Evolutionary conservation across 2,329 filamentous ascomycete genomes (phyloP), one percentile per base, ranked within the genome.

Genomic region (Cercospora citrullina): DNA sequence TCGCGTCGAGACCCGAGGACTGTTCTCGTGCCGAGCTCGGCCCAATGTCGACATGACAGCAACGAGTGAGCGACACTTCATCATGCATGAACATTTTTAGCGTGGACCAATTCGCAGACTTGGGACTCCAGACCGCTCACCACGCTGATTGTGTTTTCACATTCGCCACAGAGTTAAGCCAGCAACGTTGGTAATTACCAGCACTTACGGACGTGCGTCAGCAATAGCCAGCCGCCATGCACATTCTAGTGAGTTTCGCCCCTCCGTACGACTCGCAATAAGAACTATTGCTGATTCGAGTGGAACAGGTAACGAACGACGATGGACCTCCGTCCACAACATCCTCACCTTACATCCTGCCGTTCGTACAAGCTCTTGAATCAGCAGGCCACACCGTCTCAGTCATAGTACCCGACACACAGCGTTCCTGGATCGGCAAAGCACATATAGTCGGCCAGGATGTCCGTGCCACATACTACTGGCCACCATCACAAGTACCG

Each of bases 381-480:
- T 80, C 84, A 66, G 88, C 90, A 33, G 93, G 93, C 7, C 94
- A 97, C 80, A 85, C 83, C n/a, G 92, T 98, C 69, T 96, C 93
- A 7, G 94, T 99, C 60, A 91, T 95, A 71, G 87, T 99, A 14
- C 95, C 95, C 1, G 88, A 97, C 79, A 90, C 90, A 6, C 95
- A 99, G 81, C 89, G 94, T 70, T 97, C 93, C 66, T 99, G 95
- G 95, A 98, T 99, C 76, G 94, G 94, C 75, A 99, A 99, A 84
- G 95, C 95, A 2, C 95, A 98, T 80, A 91, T 98, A 76, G 93
- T 98, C 75, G 94, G 94, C 66, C 79, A 87, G 71, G 87, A 89
- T 63, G 88, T 92, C 70, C 91, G 91, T 64, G 89, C 88, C 16
- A 88, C 85, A 55, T 89, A 91, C 78, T 80, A 84, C 60, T 89